Base-by-base conservation (phyloP, 495 filamentous ascomycete species). In the Pyrenopolyporus hunteri region DNA sequence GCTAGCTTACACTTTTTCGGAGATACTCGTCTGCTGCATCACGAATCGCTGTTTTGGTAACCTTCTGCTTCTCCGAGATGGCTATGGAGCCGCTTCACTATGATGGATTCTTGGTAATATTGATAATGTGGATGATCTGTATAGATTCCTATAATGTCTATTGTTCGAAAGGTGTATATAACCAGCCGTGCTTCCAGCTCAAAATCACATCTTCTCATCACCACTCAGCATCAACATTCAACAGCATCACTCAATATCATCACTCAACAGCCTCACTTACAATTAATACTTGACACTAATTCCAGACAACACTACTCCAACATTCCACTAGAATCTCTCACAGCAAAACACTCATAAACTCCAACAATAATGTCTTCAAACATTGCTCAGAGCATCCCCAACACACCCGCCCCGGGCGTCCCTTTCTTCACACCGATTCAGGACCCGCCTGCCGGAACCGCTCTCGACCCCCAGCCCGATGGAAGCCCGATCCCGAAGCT, bases 351-450 rank as follows among this genome's bases (percentile, higher is more conserved):
- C n/a, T n/a, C n/a, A n/a, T n/a, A n/a, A n/a, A n/a, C n/a, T n/a
- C n/a, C n/a, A n/a, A n/a, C n/a, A n/a, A 22, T 11, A 42, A 42
- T 20, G 37, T 14, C 10, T 13, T 25, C 1, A 29, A 29, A 14
- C 26, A 25, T 20, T 40, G 17, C 43, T 23, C 2, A 39, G 26
- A 37, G 44, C 44, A 73, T 83, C 44, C 51, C 65, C 13, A 75
- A 74, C 50, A 71, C 72, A 31, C 59, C 80, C 46, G 81, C 81
- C 10, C 48, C 70, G 44, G 82, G 82, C 37, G 80, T 89, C 59
- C 78, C 85, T 28, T 91, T 86, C 77, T 91, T 83, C 74, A 88
- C 88, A 0, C 88, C 88, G 1, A 79, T 74, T 1, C 88, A 91
- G 64, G 63, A 73, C 1, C 85, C 86, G 1, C 83, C 87, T 0